Evolutionary conservation across 2,329 filamentous ascomycete species (phyloP), one percentile per base, ranked within the genome.

Genomic region (Chaetomium olivaceum): DNA sequence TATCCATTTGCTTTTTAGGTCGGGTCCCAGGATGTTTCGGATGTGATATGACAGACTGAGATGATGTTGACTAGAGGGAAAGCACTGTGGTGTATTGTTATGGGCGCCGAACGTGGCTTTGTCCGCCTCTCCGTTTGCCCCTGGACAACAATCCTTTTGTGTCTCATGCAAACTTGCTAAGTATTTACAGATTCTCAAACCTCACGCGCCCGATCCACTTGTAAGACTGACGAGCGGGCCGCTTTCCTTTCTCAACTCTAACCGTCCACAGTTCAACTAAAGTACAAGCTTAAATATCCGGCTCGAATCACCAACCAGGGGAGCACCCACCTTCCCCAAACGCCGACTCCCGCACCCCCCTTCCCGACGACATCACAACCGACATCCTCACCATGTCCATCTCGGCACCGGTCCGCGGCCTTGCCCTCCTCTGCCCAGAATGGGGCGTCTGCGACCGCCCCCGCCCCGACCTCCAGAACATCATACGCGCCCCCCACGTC

Each of bases 1-100:
- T 67, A 67, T 67, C 63, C 62, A 63, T 67, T 67, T 65, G 62
- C 56, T 61, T 63, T 63, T 52, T 57, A 65, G 60, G 66, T 48
- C 56, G 54, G 46, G 46, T 54, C 27, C 31, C 48, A 29, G 9
- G 9, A 7, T 57, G 43, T 23, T 54, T 12, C 16, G 31, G 27
- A 9, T 23, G 61, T 63, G 57, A 60, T 52, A 9, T 58, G 58
- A 55, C 1, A 33, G 14, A 11, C 16, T 33, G 19, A 48, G 43
- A 27, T 27, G 14, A 14, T 4, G 25, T 29, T 52, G 21, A 31
- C 51, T 7, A 3, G 33, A 43, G 36, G 27, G 52, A 25, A 31
- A n/a, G 27, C 23, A 36, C 56, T 51, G 43, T 16, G 29, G 31
- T 57, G 43, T 27, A 46, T 25, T 29, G 33, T 33, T 9, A 14